Evolutionary conservation across 2,329 filamentous ascomycete genomes (phyloP).

Genomic region (Aureobasidium melanogenum): DNA sequence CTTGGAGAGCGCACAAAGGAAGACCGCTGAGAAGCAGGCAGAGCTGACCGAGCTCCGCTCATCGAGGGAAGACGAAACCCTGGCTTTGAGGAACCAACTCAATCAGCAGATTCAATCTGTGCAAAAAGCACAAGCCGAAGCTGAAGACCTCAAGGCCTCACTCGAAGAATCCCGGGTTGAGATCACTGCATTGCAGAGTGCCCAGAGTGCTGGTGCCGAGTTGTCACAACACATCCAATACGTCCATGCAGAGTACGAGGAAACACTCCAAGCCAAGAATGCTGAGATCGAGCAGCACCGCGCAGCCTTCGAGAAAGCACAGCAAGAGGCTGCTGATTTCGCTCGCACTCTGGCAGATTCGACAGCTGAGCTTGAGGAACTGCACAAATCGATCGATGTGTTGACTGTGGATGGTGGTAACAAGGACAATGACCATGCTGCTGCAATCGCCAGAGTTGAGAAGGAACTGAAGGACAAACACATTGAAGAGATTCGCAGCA

Average conservation of each 20-base stretch:
- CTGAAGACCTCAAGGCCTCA: neutral
- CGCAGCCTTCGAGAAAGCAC: conserved; percentile 2
- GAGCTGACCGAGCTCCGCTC: neutral
- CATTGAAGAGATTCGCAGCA: neutral
- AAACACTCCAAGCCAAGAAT: conserved; percentile 2
- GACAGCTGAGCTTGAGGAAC: neutral
- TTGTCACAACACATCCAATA: neutral
- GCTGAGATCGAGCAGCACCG: conserved; percentile 13
- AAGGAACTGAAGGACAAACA: conserved; percentile 2
- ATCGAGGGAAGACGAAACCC: neutral
- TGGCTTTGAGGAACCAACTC: neutral
- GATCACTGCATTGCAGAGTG: neutral
- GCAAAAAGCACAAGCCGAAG: neutral
- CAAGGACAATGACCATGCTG: neutral
- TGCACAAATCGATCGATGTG: neutral
- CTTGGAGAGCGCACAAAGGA: neutral
- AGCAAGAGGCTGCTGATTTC: neutral
- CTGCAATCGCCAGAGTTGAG: neutral
- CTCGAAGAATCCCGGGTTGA: neutral
- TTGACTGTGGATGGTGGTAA: neutral
- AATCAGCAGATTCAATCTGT: neutral
- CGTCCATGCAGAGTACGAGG: conserved; percentile 5
- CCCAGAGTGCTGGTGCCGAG: neutral
- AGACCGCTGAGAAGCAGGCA: neutral
- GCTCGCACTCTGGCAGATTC: neutral